Evolutionary conservation across 176 grass and related monocot genomes (phyloP), one percentile per base, ranked within the genome.

Genomic region (Eremochloa ophiuroides): DNA sequence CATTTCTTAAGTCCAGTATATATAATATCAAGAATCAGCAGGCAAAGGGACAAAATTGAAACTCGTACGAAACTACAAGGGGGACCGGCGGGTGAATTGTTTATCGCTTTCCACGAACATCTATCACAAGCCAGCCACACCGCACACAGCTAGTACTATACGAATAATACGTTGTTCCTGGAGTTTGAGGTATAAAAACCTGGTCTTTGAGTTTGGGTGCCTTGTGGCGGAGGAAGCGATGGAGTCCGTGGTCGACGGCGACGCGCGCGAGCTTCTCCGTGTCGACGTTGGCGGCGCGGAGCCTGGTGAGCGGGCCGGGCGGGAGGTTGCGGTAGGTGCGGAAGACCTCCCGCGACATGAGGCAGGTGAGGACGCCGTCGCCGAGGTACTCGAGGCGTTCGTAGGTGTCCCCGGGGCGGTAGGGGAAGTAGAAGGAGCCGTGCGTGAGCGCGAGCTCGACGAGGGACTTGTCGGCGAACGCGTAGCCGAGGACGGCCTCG

Each of bases 221-320:
- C 33, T 92, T 97, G 60, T 90, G 91, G 7, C 91, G 79, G 37
- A 94, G 66, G 77, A 85, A 94, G 5, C 66, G 71, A 38, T 92
- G 63, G 26, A 97, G 89, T 1, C 79, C 82, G 61, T 31, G 84
- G 3, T 7, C 13, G 29, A 97, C 71, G 44, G 94, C 91, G 60
- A 84, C 73, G 60, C 94, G 88, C 10, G 91, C 86, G 63, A 97
- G 94, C 78, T 91, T 93, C 79, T 97, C 94, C n/a, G 76, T 97
- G 75, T 91, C 89, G 74, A 97, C 89, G 80, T 97, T 97, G 61
- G 91, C 91, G 27, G 89, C 85, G 68, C 91, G 91, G 75, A 97
- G 89, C 41, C 65, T 66, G 17, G 94, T 91, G 84, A 97, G 84
- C 16, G 58, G 82, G 17, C 94, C 94, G 0, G 94, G 87, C 27